phyloP scores from a whole-genome alignment of 495 filamentous ascomycete genomes.

The Penicillium fimorum region DNA sequence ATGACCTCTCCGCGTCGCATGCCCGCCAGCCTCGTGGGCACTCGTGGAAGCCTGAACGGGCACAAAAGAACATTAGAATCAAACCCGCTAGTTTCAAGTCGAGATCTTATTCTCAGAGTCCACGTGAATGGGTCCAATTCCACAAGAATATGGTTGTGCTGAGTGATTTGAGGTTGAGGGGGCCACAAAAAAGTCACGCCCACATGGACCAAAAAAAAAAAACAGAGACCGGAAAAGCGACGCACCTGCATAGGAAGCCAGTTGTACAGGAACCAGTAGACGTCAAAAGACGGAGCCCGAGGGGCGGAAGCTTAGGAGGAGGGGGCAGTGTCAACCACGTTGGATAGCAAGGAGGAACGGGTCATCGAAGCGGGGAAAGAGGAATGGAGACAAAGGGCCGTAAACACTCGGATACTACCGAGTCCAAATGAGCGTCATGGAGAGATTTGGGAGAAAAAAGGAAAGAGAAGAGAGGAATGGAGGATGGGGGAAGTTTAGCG shows the following conservation, averaged over 20 bases:
- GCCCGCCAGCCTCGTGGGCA: conserved; percentile 53
- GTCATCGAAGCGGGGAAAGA: conserved; percentile 47
- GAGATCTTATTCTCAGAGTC: background rate
- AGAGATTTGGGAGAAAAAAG: conserved; percentile 10
- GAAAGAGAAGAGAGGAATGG: conserved; percentile 9
- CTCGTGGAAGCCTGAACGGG: conserved; percentile 49
- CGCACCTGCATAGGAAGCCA: conserved; percentile 47
- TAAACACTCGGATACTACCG: conserved; percentile 19
- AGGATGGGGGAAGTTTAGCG: conserved; percentile 4
- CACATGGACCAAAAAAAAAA: background rate
- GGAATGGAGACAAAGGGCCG: conserved; percentile 14
- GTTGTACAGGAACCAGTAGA: conserved; percentile 32
- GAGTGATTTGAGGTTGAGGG: conserved; percentile 5
- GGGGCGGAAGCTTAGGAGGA: conserved; percentile 19
- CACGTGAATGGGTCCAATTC: background rate
- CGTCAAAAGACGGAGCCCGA: conserved; percentile 30
- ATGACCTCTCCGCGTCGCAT: conserved; percentile 60
- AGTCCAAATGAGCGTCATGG: conserved; percentile 13
- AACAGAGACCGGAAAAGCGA: background rate
- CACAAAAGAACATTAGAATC: conserved; percentile 13
- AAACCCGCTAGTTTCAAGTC: background rate
- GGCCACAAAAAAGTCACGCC: background rate
- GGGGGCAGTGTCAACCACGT: conserved; percentile 27
- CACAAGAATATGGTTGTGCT: conserved; percentile 7
- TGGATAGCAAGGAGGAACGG: conserved; percentile 27